Conservation (phyloP, 306 rosid genomes). For the Quercus glauca region DNA sequence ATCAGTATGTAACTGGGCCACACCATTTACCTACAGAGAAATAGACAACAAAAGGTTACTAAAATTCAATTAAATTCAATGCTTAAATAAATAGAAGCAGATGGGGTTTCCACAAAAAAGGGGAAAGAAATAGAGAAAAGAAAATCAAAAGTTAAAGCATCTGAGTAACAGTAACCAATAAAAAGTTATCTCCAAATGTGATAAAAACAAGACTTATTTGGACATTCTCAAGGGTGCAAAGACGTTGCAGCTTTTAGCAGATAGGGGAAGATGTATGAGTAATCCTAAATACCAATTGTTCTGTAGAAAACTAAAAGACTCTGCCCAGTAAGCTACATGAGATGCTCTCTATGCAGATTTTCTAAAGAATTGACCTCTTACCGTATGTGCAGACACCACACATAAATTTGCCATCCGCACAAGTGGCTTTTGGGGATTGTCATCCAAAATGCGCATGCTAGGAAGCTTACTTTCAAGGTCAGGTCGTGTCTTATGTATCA, state of each 20-base stretch:
- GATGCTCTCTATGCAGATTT: not conserved
- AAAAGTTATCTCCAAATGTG: not conserved
- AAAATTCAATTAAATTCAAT: slow-evolving; percentile 9
- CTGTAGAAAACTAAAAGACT: not conserved
- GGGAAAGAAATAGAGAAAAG: not conserved
- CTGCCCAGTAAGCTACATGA: slow-evolving; percentile 8
- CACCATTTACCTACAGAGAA: slow-evolving; percentile 79
- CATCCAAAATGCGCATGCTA: slow-evolving; percentile 67
- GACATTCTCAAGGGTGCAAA: no score
- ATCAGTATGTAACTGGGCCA: slow-evolving; percentile 94
- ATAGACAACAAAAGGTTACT: slow-evolving; percentile 7
- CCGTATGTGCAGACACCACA: slow-evolving; percentile 89
- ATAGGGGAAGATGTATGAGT: no score
- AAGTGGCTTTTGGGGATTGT: slow-evolving; percentile 83
- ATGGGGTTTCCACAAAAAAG: not conserved
- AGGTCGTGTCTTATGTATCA: slow-evolving; percentile 48
- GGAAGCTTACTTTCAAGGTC: slow-evolving; percentile 81
- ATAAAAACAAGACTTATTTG: not conserved
- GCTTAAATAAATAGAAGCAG: slow-evolving; percentile 4
- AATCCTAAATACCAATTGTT: not conserved
- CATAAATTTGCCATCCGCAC: slow-evolving; percentile 98
- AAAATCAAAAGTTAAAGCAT: not conserved
- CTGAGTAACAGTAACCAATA: not conserved
- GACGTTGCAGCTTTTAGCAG: no score
- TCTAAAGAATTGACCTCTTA: slow-evolving; percentile 38